Base-by-base conservation (phyloP, 257 asterid species). In the Euphrasia confusa region DNA sequence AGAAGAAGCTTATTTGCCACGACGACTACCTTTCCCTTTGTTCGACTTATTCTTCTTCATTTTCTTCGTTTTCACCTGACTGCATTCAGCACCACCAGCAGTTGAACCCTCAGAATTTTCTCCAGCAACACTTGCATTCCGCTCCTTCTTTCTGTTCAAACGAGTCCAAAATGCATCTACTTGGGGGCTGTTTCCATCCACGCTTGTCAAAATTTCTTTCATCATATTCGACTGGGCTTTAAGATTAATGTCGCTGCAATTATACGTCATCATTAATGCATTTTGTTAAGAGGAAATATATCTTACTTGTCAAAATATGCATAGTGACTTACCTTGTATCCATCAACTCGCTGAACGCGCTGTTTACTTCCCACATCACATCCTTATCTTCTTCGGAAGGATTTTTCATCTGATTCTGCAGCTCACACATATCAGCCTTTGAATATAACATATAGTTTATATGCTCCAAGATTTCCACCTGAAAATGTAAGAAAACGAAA, bases 401-500 rank as follows among this genome's bases (percentile, higher is more conserved):
- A 49, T 28, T 13, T 55, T 63, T 24, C 24, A 21, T 21, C 44
- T 28, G 11, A 60, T 63, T 49, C 69, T 47, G 26, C 26, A 0
- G 53, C 68, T 68, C 42, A 4, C 42, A 9, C 21, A 68, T 50
- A 58, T 42, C 44, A 11, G 8, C 21, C 13, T 58, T 4, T 14
- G 61, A 76, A 44, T 61, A 61, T 28, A 52, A 26, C 56, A 73
- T 18, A 47, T 47, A 7, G 0, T 61, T 57, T 12, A 55, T 40
- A 15, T 56, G 65, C 60, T 66, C 62, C 64, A 54, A 39, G 58
- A 74, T 21, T 3, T 79, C 70, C 65, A 10, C 78, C 83, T 78
- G 60, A 33, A 61, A 54, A 54, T 15, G 10, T 17, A 54, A 54
- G 13, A 9, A 54, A 27, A 54, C 27, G 27, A 26, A 54, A 54